phyloP scores from a whole-genome alignment of 2,329 filamentous ascomycete species.

The Metarhizium rileyi region DNA sequence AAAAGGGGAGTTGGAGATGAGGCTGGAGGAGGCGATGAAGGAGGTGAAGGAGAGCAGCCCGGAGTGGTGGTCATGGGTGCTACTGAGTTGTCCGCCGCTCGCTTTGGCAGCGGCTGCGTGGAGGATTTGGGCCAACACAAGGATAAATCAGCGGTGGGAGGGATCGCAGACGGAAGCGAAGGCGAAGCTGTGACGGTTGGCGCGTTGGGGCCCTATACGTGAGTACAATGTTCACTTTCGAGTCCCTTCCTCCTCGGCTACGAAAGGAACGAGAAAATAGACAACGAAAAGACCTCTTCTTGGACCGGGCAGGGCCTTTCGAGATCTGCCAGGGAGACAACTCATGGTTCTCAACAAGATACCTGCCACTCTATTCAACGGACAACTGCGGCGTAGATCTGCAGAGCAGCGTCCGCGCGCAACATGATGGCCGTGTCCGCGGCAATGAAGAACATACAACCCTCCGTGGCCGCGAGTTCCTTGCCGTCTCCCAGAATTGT shows the following conservation, averaged over 20 bases:
- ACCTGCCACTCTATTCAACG: too few relatives aligned
- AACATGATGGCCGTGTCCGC: not conserved
- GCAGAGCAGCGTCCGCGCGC: not conserved
- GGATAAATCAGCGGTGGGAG: constrained; percentile 63
- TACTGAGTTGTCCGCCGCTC: constrained; percentile 63
- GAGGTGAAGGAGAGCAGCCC: constrained; percentile 56
- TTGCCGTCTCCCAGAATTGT: constrained; percentile 21
- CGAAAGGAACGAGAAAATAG: too few relatives aligned
- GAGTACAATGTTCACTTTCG: too few relatives aligned
- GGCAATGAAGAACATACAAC: constrained; percentile 1
- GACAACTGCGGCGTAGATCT: too few relatives aligned
- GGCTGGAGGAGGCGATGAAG: constrained; percentile 57
- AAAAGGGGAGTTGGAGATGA: constrained; percentile 55
- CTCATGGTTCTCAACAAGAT: too few relatives aligned
- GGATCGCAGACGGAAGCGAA: constrained; percentile 35
- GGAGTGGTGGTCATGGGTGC: constrained; percentile 72
- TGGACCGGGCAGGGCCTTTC: too few relatives aligned
- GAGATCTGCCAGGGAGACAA: too few relatives aligned
- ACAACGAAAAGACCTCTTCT: too few relatives aligned
- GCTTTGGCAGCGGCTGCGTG: constrained; percentile 59
- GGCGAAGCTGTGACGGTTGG: constrained; percentile 6
- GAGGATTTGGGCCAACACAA: constrained; percentile 63
- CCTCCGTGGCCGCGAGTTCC: not conserved
- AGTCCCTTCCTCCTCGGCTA: too few relatives aligned
- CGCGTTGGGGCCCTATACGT: too few relatives aligned